These are phyloP conservation scores for Thermoascus crustaceus DNA, from an alignment of 2,329 filamentous ascomycete species.

Conservation along the genomic window DNA sequence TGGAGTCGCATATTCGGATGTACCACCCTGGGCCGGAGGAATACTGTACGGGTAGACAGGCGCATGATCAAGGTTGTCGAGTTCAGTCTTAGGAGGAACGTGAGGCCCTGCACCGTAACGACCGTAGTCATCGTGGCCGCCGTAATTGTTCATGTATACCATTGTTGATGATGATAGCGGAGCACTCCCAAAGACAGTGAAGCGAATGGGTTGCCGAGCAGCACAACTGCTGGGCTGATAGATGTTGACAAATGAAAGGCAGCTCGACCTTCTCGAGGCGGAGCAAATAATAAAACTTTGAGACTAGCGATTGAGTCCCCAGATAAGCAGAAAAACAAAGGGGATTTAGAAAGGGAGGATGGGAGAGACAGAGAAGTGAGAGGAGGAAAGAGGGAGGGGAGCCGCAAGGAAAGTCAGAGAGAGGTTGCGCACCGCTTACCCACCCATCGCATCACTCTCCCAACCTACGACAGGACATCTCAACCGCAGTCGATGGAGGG, in stretches of 20 bases:
- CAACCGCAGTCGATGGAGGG: too few species aligned
- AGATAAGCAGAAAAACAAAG: too few species aligned
- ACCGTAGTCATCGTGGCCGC: conserved; percentile 10
- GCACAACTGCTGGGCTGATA: not conserved
- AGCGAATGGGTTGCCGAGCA: not conserved
- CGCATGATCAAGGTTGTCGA: conserved; percentile 10
- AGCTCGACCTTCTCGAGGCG: too few species aligned
- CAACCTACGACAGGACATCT: not conserved
- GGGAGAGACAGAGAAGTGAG: not conserved
- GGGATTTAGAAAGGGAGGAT: too few species aligned
- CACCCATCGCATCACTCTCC: conserved; percentile 1
- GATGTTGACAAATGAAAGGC: too few species aligned
- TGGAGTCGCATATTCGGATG: conserved; percentile 5
- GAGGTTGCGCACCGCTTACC: not conserved
- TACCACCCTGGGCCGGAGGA: conserved; percentile 2
- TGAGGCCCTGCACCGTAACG: conserved; percentile 15
- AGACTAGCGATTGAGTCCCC: too few species aligned
- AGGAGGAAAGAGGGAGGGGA: not conserved
- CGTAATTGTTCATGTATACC: not conserved
- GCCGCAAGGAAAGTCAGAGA: not conserved
- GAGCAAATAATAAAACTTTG: too few species aligned
- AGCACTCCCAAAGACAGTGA: not conserved
- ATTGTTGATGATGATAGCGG: not conserved
- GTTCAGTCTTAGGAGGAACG: conserved; percentile 13
- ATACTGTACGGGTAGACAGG: conserved; percentile 7